phyloP scores from a whole-genome alignment of 495 filamentous ascomycete genomes.

The Neurospora sp. region DNA sequence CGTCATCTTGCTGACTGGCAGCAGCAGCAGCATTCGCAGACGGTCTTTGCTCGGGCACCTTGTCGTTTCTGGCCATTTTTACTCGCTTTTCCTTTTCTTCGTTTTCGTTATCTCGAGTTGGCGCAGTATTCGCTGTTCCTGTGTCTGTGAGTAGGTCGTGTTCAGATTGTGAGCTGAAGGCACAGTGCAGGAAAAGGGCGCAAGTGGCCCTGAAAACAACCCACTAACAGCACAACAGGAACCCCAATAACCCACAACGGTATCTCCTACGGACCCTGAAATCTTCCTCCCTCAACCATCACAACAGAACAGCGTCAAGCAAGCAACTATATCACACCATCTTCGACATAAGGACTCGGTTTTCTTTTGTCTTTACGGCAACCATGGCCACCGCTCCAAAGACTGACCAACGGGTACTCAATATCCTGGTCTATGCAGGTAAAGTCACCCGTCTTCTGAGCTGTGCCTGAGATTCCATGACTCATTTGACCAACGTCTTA shows the following conservation, averaged over 20 bases:
- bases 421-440: conserved; percentile 85
- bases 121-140: background rate
- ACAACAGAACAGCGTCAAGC: background rate
- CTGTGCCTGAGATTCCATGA: background rate
- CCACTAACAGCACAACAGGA: background rate
- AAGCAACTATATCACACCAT: background rate
- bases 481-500: background rate
- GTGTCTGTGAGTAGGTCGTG: background rate
- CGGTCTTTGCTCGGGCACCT: background rate
- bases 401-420: conserved; percentile 46
- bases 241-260: background rate
- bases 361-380: background rate
- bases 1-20: conserved; percentile 55
- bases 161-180: background rate
- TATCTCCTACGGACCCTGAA: background rate
- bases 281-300: background rate
- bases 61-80: background rate
- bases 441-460: conserved; percentile 5
- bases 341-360: background rate
- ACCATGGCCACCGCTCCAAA: background rate
- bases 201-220: background rate
- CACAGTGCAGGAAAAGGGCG: background rate
- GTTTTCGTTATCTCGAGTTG: background rate
- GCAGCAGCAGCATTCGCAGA: background rate
- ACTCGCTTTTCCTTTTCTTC: background rate